Conservation (phyloP, 2,329 filamentous ascomycete genomes). For the Aureobasidium sp. region DNA sequence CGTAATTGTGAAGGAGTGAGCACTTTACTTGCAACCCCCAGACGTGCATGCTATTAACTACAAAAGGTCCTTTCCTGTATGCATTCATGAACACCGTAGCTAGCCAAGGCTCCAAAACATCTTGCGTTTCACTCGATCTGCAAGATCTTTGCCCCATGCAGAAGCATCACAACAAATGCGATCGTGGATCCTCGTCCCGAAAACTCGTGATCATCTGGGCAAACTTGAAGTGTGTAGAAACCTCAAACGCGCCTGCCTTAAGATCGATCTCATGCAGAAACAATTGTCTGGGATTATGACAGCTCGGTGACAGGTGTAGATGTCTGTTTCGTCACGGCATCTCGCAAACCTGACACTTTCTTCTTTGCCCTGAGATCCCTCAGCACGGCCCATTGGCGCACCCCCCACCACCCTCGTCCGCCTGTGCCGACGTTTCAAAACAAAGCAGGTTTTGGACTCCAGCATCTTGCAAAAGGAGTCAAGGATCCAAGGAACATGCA, state of each 20-base stretch:
- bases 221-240: too few relatives aligned
- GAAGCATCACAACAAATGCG: neutral
- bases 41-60: neutral
- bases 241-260: neutral
- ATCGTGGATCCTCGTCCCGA: neutral
- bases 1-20: neutral
- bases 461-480: neutral
- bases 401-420: neutral
- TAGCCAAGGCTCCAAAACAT: neutral
- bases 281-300: neutral
- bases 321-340: neutral
- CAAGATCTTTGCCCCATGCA: neutral
- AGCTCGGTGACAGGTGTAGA: neutral
- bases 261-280: neutral
- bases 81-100: neutral
- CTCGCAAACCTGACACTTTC: neutral
- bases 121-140: neutral
- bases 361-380: neutral
- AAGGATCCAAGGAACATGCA: neutral
- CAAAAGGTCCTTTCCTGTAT: neutral
- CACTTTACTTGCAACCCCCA: neutral
- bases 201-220: too few relatives aligned
- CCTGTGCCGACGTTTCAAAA: slow-evolving; percentile 13
- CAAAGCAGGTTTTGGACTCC: slow-evolving; percentile 1
- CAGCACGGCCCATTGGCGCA: neutral